Percentiles rank a stretch among this genome's conserved stretches.
Evolutionary conservation across 1,284 basidiomycete genomes (phyloP).

Genomic region (Malassezia restricta): DNA sequence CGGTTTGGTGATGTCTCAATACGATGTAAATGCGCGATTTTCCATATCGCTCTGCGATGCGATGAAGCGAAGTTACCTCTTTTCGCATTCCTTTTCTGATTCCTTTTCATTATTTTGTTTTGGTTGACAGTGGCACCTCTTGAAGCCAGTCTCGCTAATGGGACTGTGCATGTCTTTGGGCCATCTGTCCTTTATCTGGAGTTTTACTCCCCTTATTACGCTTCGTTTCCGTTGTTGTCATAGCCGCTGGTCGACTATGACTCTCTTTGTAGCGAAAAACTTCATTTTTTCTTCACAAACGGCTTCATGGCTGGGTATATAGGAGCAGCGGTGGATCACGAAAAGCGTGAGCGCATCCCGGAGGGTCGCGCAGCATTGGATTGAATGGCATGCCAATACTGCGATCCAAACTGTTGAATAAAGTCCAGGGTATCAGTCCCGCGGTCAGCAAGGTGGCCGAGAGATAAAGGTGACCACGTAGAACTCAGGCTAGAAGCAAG

Average conservation of each 20-base stretch:
- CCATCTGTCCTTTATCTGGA: neutral
- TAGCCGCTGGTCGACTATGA: slow-evolving; percentile 12
- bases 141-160: too few species aligned
- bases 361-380: neutral
- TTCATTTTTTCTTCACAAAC: neutral
- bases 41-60: neutral
- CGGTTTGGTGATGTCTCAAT: neutral
- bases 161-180: neutral
- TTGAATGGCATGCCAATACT: slow-evolving; percentile 4
- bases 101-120: slow-evolving; percentile 2
- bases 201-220: neutral
- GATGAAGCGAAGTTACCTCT: neutral
- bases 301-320: neutral
- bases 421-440: neutral
- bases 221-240: slow-evolving; percentile 7
- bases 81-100: slow-evolving; percentile 1
- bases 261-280: neutral
- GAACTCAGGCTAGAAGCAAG: neutral
- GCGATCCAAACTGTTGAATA: slow-evolving; percentile 8
- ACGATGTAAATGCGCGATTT: neutral
- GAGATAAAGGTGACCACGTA: slow-evolving; percentile 2
- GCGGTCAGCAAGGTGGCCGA: slow-evolving; percentile 3
- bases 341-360: neutral
- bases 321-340: neutral
- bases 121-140: neutral